phyloP scores from a whole-genome alignment of 2,329 filamentous ascomycete genomes.

The Graphilbum fragrans region DNA sequence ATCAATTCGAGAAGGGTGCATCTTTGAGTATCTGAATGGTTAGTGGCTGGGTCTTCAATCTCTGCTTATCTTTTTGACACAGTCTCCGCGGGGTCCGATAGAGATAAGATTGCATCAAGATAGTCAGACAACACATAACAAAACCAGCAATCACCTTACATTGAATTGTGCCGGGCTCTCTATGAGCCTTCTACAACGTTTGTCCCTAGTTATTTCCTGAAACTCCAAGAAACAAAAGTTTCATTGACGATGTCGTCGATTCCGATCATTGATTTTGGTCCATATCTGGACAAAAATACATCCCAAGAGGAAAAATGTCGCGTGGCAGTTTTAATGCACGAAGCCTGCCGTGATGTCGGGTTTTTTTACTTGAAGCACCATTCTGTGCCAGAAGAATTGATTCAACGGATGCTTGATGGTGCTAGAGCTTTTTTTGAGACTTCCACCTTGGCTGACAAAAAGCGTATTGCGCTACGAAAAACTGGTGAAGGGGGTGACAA shows the following conservation, averaged over 20 bases:
- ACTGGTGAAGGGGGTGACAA: conserved; percentile 3
- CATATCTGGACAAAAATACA: neutral
- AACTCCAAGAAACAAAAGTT: no score
- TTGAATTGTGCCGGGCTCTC: no score
- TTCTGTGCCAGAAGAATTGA: conserved; percentile 23
- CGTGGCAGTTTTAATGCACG: neutral
- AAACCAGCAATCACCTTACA: no score
- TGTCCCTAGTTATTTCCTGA: no score
- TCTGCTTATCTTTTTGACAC: no score
- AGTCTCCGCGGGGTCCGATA: no score
- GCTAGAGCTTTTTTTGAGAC: conserved; percentile 3
- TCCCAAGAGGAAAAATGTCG: neutral
- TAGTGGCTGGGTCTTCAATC: no score
- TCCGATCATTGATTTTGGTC: conserved; percentile 4
- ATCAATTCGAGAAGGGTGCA: no score
- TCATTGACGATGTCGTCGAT: neutral
- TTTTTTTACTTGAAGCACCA: conserved; percentile 45
- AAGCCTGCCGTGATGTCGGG: conserved; percentile 6
- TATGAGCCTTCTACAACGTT: no score
- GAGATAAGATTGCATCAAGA: no score
- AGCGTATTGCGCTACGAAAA: conserved; percentile 1
- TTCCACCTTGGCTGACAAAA: conserved; percentile 1
- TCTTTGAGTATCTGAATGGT: no score
- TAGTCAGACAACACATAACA: no score
- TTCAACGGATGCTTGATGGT: conserved; percentile 8